Base-by-base conservation (phyloP, 2,329 filamentous ascomycete species). In the Colletotrichum lupini region DNA sequence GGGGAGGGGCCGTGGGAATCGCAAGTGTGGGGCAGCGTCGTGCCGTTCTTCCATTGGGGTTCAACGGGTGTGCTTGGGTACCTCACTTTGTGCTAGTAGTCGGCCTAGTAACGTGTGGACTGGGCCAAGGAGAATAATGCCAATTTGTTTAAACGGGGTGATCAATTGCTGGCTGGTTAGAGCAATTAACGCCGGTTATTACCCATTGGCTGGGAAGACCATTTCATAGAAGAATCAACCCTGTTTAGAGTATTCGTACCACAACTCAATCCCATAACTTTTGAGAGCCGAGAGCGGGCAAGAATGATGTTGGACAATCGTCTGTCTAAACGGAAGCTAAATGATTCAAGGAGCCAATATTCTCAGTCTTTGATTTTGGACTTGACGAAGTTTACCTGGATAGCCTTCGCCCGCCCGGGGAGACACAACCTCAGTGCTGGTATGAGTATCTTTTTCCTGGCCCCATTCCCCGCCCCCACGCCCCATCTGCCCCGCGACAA, bases 141-240 rank as follows among this genome's bases (percentile, higher is more conserved):
- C 64, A 57, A 49, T 49, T 72, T 68, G 28, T 14, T 22, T 59
- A 6, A 11, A 57, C 24, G 16, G 24, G 67, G 24, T 24, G 67
- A 55, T 22, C 16, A 62, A 46, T 19, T 26, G 14, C 30, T 60
- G 9, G 55, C 53, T 35, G 11, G 60, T 65, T 73, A 42, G 6
- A 73, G 70, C 46, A 70, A 73, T 28, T 22, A 69, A 65, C 56
- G 59, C 67, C 70, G 70, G 55, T 70, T 49, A 65, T 61, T 24
- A 60, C 59, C 70, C 60, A 22, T n/a, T 65, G 59, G 24, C 6
- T 46, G 28, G 5, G 24, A 11, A 12, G n/a, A 26, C 8, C 37
- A 22, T 19, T n/a, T 37, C 57, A 9, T 12, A 35, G n/a, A 32
- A 16, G 37, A 35, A 11, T 19, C 57, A 37, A 14, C 7, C 32